These are phyloP conservation scores for Xanthoceras sorbifolium DNA, from an alignment of 345 rosid genomes.

Conservation along the genomic window DNA sequence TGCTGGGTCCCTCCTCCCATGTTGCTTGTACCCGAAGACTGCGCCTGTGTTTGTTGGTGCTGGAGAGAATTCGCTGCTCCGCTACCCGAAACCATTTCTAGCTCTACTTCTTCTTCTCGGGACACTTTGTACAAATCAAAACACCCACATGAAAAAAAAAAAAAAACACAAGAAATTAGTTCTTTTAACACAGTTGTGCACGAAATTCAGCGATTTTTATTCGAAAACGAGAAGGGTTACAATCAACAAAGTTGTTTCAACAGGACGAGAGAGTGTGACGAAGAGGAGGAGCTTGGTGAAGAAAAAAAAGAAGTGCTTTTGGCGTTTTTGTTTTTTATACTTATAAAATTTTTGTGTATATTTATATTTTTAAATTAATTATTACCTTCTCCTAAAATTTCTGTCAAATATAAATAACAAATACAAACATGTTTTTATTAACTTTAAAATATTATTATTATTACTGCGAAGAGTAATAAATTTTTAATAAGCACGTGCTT, in stretches of 20 bases:
- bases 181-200: background rate
- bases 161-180: background rate
- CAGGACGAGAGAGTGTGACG: background rate
- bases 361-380: no score
- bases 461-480: background rate
- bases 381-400: background rate
- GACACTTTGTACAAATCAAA: background rate
- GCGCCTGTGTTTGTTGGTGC: constrained; percentile 30
- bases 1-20: constrained; percentile 21
- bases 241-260: background rate
- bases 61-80: constrained; percentile 15
- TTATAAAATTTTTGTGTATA: no score
- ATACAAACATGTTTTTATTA: no score
- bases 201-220: background rate
- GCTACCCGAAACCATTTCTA: constrained; percentile 43
- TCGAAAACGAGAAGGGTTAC: background rate
- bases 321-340: background rate
- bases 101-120: background rate
- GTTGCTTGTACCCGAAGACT: constrained; percentile 53
- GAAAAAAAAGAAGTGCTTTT: background rate
- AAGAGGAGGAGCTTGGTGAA: background rate
- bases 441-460: background rate
- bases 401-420: background rate
- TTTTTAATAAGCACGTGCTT: background rate
- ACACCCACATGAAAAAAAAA: background rate